A percentile compares a stretch with the other conserved stretches of the same genome.
phyloP scores from a whole-genome alignment of 163 green algal species.

The Prototheca wickerhamii region DNA sequence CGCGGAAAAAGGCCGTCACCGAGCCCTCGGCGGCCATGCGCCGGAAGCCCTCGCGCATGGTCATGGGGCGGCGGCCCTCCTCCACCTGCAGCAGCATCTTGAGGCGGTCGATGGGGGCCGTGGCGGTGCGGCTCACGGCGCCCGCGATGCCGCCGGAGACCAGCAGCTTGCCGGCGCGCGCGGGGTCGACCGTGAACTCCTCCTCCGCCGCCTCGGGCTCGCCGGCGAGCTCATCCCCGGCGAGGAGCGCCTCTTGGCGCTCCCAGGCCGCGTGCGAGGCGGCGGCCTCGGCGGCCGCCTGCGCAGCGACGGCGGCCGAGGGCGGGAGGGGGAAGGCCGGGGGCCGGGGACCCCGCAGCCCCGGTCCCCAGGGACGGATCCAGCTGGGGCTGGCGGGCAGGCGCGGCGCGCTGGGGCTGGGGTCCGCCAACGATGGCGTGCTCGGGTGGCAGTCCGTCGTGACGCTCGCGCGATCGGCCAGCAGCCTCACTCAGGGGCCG shows the following conservation, averaged over 20 bases:
- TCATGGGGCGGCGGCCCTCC: slow-evolving; percentile 44
- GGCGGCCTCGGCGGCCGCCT: slow-evolving; percentile 6
- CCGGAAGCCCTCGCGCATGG: slow-evolving; percentile 50
- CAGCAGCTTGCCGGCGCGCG: slow-evolving; percentile 20
- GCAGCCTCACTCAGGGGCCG: no score
- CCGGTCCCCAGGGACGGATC: neutral
- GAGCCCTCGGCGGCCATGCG: slow-evolving; percentile 73
- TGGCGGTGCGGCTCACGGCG: slow-evolving; percentile 75
- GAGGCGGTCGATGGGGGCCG: slow-evolving; percentile 81
- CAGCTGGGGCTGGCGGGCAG: neutral
- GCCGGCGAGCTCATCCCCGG: neutral
- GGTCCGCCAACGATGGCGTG: neutral
- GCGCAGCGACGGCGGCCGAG: neutral
- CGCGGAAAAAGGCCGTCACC: slow-evolving; percentile 68
- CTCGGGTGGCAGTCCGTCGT: neutral
- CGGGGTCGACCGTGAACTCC: slow-evolving; percentile 7
- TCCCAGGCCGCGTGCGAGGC: slow-evolving; percentile 8
- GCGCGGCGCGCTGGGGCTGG: neutral
- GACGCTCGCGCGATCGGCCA: no score
- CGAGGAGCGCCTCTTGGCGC: neutral
- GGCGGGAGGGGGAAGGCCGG: slow-evolving; percentile 2
- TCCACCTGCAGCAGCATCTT: slow-evolving; percentile 91
- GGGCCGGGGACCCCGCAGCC: neutral
- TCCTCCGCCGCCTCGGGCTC: slow-evolving; percentile 23
- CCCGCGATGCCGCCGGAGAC: slow-evolving; percentile 61